Percentiles rank a stretch among this genome's conserved stretches.
Conservation (phyloP, 129 eudicot species). For the Centrapalus pauciflorus region DNA sequence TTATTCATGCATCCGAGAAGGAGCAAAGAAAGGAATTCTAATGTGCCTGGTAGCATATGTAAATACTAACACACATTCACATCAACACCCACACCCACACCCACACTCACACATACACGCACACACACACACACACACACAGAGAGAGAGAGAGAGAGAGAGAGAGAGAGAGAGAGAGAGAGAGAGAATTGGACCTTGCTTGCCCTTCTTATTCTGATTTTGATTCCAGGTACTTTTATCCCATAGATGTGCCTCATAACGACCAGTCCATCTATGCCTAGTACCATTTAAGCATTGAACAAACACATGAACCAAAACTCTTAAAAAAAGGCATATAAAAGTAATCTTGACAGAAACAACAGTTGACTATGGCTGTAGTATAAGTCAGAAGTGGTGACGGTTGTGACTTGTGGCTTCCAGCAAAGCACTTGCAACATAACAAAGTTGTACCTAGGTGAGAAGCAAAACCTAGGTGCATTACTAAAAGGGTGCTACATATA, state of each 20-base stretch:
- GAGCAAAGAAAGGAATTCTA: background rate
- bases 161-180: constrained; percentile 1
- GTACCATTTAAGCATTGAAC: constrained; percentile 19
- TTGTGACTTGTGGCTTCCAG: background rate
- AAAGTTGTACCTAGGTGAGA: constrained; percentile 2
- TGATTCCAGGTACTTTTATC: constrained; percentile 99
- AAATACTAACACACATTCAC: background rate
- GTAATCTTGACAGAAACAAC: constrained; percentile 2
- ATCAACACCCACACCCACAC: background rate
- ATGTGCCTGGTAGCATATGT: constrained; percentile 5
- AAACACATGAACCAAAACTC: constrained; percentile 18
- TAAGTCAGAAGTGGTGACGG: constrained; percentile 2
- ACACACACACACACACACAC: background rate
- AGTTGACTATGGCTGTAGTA: background rate
- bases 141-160: constrained; percentile 5
- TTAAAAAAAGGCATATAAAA: background rate
- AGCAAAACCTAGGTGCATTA: constrained; percentile 10
- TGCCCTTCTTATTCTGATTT: constrained; percentile 96
- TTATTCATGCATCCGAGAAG: constrained; percentile 12
- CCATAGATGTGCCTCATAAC: constrained; percentile 99
- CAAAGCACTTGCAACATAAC: constrained; percentile 2
- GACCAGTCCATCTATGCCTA: constrained; percentile 99
- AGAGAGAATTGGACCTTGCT: constrained; percentile 62
- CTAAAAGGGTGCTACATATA: constrained; percentile 7
- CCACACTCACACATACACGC: background rate